Conservation (phyloP, 495 filamentous ascomycete genomes). For the Chaetomium cochliodes region DNA sequence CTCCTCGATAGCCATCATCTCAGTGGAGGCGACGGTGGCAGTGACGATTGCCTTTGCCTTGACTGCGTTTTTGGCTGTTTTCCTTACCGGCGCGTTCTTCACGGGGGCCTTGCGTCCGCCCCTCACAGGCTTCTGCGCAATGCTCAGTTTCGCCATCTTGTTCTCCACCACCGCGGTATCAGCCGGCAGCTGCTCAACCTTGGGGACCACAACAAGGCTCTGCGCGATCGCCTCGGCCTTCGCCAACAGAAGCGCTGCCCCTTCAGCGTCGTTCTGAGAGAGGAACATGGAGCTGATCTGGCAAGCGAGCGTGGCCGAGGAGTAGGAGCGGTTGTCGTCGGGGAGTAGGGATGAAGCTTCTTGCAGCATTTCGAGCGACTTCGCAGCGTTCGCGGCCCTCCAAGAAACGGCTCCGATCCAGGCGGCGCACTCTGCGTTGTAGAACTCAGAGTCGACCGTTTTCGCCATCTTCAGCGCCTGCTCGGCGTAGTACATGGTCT, state of each 20-base stretch:
- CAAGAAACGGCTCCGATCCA: conserved; percentile 65
- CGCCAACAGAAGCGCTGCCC: conserved; percentile 37
- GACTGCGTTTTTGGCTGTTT: conserved; percentile 22
- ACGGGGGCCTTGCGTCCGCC: conserved; percentile 23
- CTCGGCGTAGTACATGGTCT: conserved; percentile 86
- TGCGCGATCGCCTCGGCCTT: conserved; percentile 43
- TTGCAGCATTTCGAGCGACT: conserved; percentile 60
- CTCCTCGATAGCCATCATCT: conserved; percentile 31
- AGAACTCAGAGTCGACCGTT: conserved; percentile 60
- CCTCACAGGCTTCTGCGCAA: conserved; percentile 39
- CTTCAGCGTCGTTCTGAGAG: conserved; percentile 40
- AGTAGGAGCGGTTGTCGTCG: conserved; percentile 48
- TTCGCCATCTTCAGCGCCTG: conserved; percentile 77
- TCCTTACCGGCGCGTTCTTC: conserved; percentile 25
- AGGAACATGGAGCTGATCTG: conserved; percentile 47
- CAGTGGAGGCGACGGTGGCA: conserved; percentile 17
- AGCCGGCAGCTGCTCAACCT: conserved; percentile 4
- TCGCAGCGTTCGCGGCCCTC: conserved; percentile 58
- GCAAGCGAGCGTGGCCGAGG: conserved; percentile 44
- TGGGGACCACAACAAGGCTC: conserved; percentile 27
- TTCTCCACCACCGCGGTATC: conserved; percentile 42
- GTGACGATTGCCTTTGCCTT: conserved; percentile 31
- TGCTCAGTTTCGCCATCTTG: conserved; percentile 46
- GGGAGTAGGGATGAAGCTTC: conserved; percentile 47
- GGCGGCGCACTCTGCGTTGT: conserved; percentile 53